phyloP scores from a whole-genome alignment of 164 flowering plant species.

The Vitis riparia region DNA sequence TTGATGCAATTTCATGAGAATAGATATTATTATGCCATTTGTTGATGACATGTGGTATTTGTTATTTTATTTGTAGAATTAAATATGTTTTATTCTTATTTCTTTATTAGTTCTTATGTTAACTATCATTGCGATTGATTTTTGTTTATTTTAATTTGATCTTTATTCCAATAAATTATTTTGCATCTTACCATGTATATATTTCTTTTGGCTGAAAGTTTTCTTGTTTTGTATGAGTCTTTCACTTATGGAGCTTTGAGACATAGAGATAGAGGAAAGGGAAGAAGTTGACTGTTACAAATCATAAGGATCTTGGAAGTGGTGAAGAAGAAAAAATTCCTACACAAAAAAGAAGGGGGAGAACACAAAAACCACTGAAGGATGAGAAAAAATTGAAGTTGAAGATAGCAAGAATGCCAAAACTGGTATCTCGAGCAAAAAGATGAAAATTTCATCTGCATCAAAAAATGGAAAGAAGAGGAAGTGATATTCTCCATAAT shows the following conservation, averaged over 20 bases:
- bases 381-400: constrained; percentile 31
- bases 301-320: constrained; percentile 46
- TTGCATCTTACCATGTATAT: too few relatives aligned
- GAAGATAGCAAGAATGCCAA: constrained; percentile 32
- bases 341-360: constrained; percentile 42
- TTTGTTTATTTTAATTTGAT: neutral
- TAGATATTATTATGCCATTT: too few relatives aligned
- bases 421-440: constrained; percentile 15
- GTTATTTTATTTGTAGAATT: too few relatives aligned
- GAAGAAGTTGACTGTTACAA: constrained; percentile 37
- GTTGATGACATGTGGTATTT: too few relatives aligned
- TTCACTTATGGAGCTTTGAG: constrained; percentile 5
- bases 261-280: constrained; percentile 63
- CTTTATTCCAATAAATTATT: too few relatives aligned
- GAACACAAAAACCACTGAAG: constrained; percentile 48
- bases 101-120: neutral
- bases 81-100: too few relatives aligned
- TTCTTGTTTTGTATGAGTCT: constrained; percentile 9
- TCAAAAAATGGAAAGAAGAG: constrained; percentile 44
- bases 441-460: constrained; percentile 20
- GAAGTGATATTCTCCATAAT: constrained; percentile 21
- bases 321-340: constrained; percentile 64
- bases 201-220: constrained; percentile 12
- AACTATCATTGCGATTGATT: neutral
- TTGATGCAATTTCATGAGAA: too few relatives aligned